Evolutionary conservation across 306 rosid species (phyloP), one percentile per base, ranked within the genome.

Genomic region (Acmispon strigosus): DNA sequence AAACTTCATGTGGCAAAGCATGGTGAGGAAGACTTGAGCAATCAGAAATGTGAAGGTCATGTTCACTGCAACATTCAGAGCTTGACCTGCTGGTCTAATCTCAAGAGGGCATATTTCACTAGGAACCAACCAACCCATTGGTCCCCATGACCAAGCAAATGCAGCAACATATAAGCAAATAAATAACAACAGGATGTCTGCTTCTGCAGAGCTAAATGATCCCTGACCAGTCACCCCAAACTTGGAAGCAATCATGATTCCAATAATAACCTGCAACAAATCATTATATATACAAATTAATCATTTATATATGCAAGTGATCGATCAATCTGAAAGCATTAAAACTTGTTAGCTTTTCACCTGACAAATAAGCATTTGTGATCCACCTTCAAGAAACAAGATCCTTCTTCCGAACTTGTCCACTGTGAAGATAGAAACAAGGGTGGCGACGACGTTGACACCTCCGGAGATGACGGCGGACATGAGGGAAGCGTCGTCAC

Each of bases 81-180:
- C 83, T 58, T 85, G 86, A 3, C 82, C 92, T 2, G 96, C 90
- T 0, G 92, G 76, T 52, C 96, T 69, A 49, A 87, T 53, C 58
- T 85, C 92, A 0, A 86, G 59, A 8, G 90, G 65, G 27, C 89
- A 89, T 5, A 84, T 77, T 59, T 89, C 92, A 41, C 87, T 81
- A 0, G 92, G 96, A 1, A 89, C 78, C 43, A 86, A 73, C 96
- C 90, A 89, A 10, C 87, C 89, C 14, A 89, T 39, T 9, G 89
- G 92, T 0, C 90, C 92, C 90, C 96, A 89, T 3, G 92, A 89
- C 96, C 96, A 89, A 0, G 92, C 90, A 13, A 77, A 89, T 42
- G 83, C 90, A 15, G 92, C 92, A 41, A 87, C 90, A 34, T 85
- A 89, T 6, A 22, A 5, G 29, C 92, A 89, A 4, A 89, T 81